These are phyloP conservation scores for Saraca asoca DNA, from an alignment of 331 rosid genomes.

Conservation along the genomic window DNA sequence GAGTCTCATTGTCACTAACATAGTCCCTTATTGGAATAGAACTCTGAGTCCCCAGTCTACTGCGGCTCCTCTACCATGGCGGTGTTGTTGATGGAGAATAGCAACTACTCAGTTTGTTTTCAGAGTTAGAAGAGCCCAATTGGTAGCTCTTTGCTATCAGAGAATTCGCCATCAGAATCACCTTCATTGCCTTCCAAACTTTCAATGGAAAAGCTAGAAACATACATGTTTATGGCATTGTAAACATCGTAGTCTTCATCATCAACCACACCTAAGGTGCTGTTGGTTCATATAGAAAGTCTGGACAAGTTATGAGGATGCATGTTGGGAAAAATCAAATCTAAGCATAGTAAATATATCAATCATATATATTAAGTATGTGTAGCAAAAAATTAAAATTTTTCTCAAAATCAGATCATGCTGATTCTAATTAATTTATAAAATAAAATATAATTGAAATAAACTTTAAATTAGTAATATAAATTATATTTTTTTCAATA, in stretches of 20 bases:
- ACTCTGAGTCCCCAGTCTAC: not conserved
- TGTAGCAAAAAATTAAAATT: too few relatives aligned
- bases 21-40: conserved; percentile 45
- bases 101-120: conserved; percentile 46
- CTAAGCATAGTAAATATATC: too few relatives aligned
- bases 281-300: conserved; percentile 59
- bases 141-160: conserved; percentile 40
- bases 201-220: conserved; percentile 60
- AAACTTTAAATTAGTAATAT: too few relatives aligned
- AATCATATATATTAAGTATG: too few relatives aligned
- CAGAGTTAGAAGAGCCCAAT: conserved; percentile 53
- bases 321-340: too few relatives aligned
- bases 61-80: conserved; percentile 35
- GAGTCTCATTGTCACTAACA: conserved; percentile 61
- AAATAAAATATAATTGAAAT: too few relatives aligned
- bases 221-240: conserved; percentile 39
- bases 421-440: too few relatives aligned
- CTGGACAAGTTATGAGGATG: conserved; percentile 53
- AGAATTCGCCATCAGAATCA: conserved; percentile 59
- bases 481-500: too few relatives aligned
- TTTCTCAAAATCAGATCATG: too few relatives aligned
- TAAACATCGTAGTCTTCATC: conserved; percentile 33
- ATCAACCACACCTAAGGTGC: conserved; percentile 37
- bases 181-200: conserved; percentile 50
- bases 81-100: conserved; percentile 69